Evolutionary conservation across 768 basidiomycete species (phyloP), one percentile per base, ranked within the genome.

Genomic region (Leccinum barrowsii): DNA sequence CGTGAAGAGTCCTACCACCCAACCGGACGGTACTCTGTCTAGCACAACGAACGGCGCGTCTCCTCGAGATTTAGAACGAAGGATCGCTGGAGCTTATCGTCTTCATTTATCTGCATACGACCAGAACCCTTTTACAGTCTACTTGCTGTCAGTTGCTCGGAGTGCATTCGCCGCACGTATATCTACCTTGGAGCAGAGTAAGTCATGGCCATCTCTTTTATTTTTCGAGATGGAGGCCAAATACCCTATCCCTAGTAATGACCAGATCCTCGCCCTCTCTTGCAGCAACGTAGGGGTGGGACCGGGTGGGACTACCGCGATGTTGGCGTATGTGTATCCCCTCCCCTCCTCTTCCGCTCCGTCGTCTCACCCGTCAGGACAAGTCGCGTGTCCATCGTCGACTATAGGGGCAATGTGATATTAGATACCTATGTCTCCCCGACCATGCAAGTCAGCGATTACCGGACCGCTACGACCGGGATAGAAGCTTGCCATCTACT

Each of bases 271-370:
- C 46, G 80, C 85, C 7, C 70, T 91, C 46, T 82, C 87, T 15
- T 89, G 85, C 62, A 76, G 78, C 52, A 85, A 84, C 61, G 86
- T 91, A n/a, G 90, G 90, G 12, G 86, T 89, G 37, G 89, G 89
- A 28, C 85, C 87, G 17, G 89, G 90, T 3, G 90, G 90, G 7
- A 86, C 86, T 15, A 92, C 90, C 2, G 82, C 85, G 40, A 88
- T 92, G 85, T 77, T 92, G 35, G 90, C 89, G 90, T 91, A 75
- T 61, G 86, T 79, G 46, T 54, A 54, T 32, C 55, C 26, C 24
- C 37, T 52, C 44, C 26, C 60, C 55, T 55, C 37, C 46, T 50
- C 52, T 54, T 49, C 47, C 30, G 26, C 56, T 8, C 58, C 37
- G 34, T 46, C 53, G 42, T 54, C 64, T 60, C 60, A 64, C 50